Conservation (phyloP, 148 eudicot genomes). For the Amaranthus hypochondriacus region DNA sequence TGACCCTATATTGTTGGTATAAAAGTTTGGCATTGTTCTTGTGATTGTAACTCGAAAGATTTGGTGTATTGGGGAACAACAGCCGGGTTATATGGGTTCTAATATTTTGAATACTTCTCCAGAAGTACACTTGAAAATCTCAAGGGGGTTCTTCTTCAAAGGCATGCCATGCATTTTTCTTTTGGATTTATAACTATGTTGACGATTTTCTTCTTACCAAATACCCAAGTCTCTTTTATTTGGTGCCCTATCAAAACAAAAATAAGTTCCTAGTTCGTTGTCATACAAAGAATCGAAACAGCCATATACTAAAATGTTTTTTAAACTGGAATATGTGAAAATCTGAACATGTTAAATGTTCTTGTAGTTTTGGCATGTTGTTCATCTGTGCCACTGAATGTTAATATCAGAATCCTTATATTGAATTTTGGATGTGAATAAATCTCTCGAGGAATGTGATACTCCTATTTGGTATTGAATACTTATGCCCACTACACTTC, state of each 20-base stretch:
- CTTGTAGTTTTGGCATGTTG: background rate
- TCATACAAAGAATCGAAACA: background rate
- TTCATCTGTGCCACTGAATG: background rate
- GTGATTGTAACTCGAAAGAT: background rate
- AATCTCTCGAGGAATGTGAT: background rate
- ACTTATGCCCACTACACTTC: background rate
- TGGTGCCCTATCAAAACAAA: no score
- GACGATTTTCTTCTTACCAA: no score
- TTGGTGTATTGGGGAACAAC: background rate
- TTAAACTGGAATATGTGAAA: background rate
- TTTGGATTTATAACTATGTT: no score
- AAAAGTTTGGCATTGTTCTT: no score
- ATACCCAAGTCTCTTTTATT: no score
- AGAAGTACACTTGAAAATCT: background rate
- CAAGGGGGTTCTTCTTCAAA: no score
- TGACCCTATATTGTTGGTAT: no score
- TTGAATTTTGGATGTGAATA: background rate
- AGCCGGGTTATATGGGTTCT: background rate
- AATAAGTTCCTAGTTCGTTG: background rate
- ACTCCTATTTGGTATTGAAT: background rate
- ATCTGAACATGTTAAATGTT: background rate
- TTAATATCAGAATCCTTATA: background rate
- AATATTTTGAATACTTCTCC: background rate
- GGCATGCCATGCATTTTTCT: no score
- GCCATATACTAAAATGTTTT: background rate